Base-by-base conservation (phyloP, 805 yeast species). In the Wickerhamomyces silvicola region DNA sequence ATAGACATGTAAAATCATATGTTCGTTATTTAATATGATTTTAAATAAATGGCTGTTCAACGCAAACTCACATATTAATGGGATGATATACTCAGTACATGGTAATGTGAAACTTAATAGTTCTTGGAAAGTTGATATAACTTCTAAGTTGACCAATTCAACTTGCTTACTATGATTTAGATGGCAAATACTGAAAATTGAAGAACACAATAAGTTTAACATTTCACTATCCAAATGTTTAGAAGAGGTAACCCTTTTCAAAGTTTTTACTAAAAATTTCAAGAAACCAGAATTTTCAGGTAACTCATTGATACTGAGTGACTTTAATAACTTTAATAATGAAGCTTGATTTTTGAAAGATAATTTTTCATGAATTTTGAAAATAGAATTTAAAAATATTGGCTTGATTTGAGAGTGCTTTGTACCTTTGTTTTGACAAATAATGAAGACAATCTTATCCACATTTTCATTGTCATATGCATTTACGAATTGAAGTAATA, bases 61-160 rank as follows among this genome's bases (percentile, higher is more conserved):
- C 1, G 65, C 64, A 27, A 70, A 51, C 36, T 69, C 76, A 47
- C 74, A 69, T 6, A 70, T 28, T 14, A 70, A 52, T 1, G 75
- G 75, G 16, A 68, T 56, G 3, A 68, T 59, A 36, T 61, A 69
- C 38, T 70, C 74, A 7, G 68, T 50, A 31, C 68, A 67, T 12
- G 69, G 66, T 6, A 68, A 37, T 27, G 65, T 59, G 16, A 59
- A 53, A 25, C 48, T 50, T 10, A 68, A 52, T 12, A 68, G 43
- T 14, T 50, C 51, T 27, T 57, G 52, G 30, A 68, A 53, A 9
- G 47, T 46, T 2, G 71, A 66, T 4, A 70, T 46, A 2, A 58
- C 64, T 2, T 70, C 74, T 21, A 61, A 43, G 16, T 48, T 48
- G 12, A 65, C 62, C 20, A 69, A 31, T 31, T 64, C 69, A 3